A percentile compares a stretch with the other conserved stretches of the same genome.
Conservation (phyloP, 2,329 filamentous ascomycete species). For the Colletotrichum cordylinicola region DNA sequence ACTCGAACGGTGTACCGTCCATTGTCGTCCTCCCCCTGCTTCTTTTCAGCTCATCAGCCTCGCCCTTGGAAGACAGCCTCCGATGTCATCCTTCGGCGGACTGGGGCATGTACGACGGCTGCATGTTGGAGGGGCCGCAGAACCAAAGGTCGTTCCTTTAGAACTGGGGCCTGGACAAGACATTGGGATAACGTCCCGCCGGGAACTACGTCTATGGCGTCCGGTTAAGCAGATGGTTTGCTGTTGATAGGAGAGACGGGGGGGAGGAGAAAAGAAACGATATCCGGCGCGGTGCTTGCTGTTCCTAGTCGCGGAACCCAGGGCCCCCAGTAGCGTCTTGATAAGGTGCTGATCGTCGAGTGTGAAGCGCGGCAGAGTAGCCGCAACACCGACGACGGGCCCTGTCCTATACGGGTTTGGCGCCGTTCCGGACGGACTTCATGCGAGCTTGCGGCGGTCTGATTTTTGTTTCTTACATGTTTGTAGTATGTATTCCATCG, state of each 20-base stretch:
- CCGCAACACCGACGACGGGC: neutral
- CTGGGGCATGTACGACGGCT: neutral
- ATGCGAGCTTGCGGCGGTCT: neutral
- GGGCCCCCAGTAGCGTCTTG: neutral
- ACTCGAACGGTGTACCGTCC: neutral
- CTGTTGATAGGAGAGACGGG: neutral
- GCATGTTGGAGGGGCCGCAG: neutral
- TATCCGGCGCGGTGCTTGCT: neutral
- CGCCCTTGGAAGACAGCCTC: neutral
- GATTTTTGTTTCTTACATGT: neutral
- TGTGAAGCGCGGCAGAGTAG: neutral
- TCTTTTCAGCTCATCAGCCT: neutral
- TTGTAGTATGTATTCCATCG: neutral
- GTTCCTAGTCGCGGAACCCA: neutral
- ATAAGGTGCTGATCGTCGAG: slow-evolving; percentile 4
- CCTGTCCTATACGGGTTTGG: neutral
- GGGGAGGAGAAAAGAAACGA: neutral
- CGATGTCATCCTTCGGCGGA: neutral
- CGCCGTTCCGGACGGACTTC: neutral
- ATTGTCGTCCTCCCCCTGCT: neutral
- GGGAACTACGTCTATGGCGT: neutral
- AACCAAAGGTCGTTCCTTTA: neutral
- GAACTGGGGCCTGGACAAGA: neutral
- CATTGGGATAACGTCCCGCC: neutral
- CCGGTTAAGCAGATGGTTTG: neutral